Evolutionary conservation across 768 basidiomycete species (phyloP).

Genomic region (Auriscalpium microsporum): DNA sequence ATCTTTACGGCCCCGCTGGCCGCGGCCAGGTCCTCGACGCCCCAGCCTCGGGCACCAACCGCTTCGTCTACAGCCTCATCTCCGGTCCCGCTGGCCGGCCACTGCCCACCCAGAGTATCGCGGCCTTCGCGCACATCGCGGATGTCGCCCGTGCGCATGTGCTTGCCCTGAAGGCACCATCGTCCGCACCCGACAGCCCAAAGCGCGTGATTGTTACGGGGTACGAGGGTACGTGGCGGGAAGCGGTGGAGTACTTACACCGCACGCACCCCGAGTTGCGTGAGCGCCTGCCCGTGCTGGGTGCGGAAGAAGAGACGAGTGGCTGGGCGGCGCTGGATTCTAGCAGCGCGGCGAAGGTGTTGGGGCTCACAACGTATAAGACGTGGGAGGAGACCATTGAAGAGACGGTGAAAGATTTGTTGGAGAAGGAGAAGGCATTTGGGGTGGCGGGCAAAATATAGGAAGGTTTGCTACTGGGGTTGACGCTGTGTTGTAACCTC

Average conservation of each 20-base stretch:
- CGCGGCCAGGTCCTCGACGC: constrained; percentile 14
- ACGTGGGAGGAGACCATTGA: not conserved
- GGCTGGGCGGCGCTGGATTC: not conserved
- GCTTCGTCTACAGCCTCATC: constrained; percentile 19
- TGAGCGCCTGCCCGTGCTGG: not conserved
- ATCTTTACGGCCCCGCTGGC: constrained; percentile 22
- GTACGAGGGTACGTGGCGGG: not conserved
- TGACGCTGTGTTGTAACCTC: no score
- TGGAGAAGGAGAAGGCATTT: not conserved
- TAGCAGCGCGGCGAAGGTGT: not conserved
- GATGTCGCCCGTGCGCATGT: not conserved
- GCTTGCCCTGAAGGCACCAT: not conserved
- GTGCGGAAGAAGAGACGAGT: not conserved
- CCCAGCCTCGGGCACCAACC: constrained; percentile 16
- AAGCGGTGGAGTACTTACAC: not conserved
- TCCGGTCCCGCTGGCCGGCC: constrained; percentile 9
- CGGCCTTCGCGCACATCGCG: not conserved
- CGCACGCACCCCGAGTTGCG: not conserved
- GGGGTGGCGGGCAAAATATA: no score
- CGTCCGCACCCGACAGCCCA: not conserved
- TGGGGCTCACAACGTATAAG: not conserved
- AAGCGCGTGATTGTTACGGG: not conserved
- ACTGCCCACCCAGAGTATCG: not conserved
- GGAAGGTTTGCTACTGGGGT: no score
- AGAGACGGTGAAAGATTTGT: not conserved